These are phyloP conservation scores for Schizochytrium sp. DNA, from an alignment of 108 stramenopile genomes.

Conservation along the genomic window DNA sequence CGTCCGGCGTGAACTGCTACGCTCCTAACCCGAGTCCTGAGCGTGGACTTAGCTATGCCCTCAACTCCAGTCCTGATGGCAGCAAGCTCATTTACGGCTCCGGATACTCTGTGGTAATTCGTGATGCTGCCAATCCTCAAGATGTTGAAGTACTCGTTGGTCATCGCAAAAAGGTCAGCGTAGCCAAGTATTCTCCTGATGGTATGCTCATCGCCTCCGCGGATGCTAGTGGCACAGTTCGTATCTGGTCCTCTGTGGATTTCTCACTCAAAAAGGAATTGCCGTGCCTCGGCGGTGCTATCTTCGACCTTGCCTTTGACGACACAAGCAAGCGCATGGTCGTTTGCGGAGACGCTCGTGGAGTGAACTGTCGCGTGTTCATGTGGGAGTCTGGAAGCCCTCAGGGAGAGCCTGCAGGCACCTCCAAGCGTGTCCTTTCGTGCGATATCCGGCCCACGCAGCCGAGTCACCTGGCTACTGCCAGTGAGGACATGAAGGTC, in stretches of 20 bases:
- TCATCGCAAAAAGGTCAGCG: slow-evolving; percentile 39
- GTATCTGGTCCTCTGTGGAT: not conserved
- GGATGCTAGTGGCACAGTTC: not conserved
- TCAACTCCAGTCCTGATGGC: slow-evolving; percentile 41
- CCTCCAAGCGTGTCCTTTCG: slow-evolving; percentile 22
- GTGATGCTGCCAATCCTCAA: slow-evolving; percentile 4
- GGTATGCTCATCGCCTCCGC: slow-evolving; percentile 25
- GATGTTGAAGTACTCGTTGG: not conserved
- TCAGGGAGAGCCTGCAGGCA: slow-evolving; percentile 28
- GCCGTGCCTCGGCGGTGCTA: slow-evolving; percentile 25
- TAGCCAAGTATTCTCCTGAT: slow-evolving; percentile 54
- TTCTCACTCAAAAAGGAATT: slow-evolving; percentile 27
- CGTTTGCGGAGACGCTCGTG: slow-evolving; percentile 54
- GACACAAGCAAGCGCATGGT: slow-evolving; percentile 51
- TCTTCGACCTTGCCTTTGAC: slow-evolving; percentile 50
- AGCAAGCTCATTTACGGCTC: slow-evolving; percentile 34
- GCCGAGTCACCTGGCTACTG: not conserved
- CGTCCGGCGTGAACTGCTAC: not conserved
- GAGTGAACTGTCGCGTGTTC: not conserved
- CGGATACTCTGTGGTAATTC: slow-evolving; percentile 21
- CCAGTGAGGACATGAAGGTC: slow-evolving; percentile 44
- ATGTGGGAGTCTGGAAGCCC: slow-evolving; percentile 55
- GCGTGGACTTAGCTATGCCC: not conserved
- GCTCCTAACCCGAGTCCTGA: slow-evolving; percentile 29
- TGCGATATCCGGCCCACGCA: not conserved